These are phyloP conservation scores for Kwoniella sp. DNA, from an alignment of 768 basidiomycete species.

Conservation along the genomic window DNA sequence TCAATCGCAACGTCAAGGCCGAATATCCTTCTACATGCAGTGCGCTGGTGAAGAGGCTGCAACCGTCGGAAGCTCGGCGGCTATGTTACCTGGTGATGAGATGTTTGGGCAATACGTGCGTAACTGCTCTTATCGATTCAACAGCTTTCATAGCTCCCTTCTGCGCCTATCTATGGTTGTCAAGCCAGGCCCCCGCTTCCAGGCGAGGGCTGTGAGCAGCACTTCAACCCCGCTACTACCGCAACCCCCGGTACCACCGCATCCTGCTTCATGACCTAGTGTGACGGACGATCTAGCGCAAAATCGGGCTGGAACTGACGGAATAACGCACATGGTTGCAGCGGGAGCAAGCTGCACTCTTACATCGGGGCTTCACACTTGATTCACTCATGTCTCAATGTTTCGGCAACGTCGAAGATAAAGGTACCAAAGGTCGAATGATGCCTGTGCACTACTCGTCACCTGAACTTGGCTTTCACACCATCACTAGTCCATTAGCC, in stretches of 20 bases:
- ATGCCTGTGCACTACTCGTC: conserved; percentile 98
- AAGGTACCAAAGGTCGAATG: conserved; percentile 78
- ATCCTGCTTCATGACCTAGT: too few species aligned
- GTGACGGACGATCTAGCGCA: too few species aligned
- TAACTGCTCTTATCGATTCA: background rate
- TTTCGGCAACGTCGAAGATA: conserved; percentile 82
- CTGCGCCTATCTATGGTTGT: too few species aligned
- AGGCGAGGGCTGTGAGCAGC: too few species aligned
- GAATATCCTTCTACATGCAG: conserved; percentile 57
- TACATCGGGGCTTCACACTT: conserved; percentile 81
- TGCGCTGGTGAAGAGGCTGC: conserved; percentile 91
- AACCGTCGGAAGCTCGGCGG: conserved; percentile 85
- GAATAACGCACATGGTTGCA: background rate
- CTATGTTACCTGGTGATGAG: conserved; percentile 80
- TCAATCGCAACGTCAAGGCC: conserved; percentile 88
- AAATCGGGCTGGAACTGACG: too few species aligned
- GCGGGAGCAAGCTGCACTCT: conserved; percentile 67
- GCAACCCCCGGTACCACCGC: too few species aligned
- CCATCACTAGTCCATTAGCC: conserved; percentile 88
- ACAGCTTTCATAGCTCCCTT: too few species aligned
- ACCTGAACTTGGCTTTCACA: conserved; percentile 80
- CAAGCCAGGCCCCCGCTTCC: too few species aligned
- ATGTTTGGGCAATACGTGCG: conserved; percentile 87
- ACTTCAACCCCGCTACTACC: too few species aligned
- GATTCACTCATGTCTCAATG: conserved; percentile 88